phyloP scores from a whole-genome alignment of 2,329 filamentous ascomycete species.

The Penicillium capsulatum region DNA sequence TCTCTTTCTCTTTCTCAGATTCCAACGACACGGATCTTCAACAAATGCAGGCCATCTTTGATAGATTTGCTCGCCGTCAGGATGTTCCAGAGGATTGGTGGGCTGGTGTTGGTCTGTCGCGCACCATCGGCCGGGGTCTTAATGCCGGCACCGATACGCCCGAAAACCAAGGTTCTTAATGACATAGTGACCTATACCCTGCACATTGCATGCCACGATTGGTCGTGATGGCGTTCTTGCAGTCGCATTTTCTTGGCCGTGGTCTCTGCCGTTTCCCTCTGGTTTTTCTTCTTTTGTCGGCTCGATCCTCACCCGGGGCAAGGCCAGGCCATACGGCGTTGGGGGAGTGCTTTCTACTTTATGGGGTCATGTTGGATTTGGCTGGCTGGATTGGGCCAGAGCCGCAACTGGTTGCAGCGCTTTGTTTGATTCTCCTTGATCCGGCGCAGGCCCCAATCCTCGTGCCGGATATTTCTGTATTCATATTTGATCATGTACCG shows the following conservation, averaged over 20 bases:
- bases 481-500: slow-evolving; percentile 6
- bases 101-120: slow-evolving; percentile 64
- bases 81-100: slow-evolving; percentile 83
- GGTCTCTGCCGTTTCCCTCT: no score
- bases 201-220: slow-evolving; percentile 4
- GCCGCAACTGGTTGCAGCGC: slow-evolving; percentile 7
- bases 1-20: slow-evolving; percentile 31
- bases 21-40: slow-evolving; percentile 44
- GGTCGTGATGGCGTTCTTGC: background rate
- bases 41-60: slow-evolving; percentile 68
- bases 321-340: background rate
- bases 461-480: slow-evolving; percentile 9
- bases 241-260: background rate
- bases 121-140: slow-evolving; percentile 43
- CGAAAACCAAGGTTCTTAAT: slow-evolving; percentile 15
- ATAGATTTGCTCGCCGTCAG: slow-evolving; percentile 63
- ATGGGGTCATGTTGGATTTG: background rate
- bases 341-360: background rate
- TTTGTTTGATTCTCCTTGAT: background rate
- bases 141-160: slow-evolving; percentile 23
- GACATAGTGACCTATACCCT: background rate
- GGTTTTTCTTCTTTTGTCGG: slow-evolving; percentile 1
- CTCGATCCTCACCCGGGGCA: background rate
- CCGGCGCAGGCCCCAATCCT: background rate
- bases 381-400: background rate